A percentile compares a stretch with the other conserved stretches of the same genome.
phyloP scores from a whole-genome alignment of 495 filamentous ascomycete genomes.

The Neurospora sp. region DNA sequence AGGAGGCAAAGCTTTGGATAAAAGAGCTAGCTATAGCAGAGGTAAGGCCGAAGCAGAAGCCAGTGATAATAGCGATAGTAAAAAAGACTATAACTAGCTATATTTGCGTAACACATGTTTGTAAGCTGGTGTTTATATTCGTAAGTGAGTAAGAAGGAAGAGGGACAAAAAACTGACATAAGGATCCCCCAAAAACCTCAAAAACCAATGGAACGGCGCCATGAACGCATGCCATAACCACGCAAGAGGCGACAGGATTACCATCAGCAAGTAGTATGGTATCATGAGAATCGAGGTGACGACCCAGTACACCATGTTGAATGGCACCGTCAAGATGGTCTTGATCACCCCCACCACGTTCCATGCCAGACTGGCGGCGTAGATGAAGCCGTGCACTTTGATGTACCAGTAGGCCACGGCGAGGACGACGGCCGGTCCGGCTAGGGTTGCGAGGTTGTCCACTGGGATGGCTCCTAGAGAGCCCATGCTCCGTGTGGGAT shows the following conservation, averaged over 20 bases:
- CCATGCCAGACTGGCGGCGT: not conserved
- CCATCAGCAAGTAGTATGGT: not conserved
- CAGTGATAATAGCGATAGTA: not conserved
- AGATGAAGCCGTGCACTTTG: not conserved
- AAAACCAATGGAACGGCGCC: not conserved
- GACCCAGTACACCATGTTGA: not conserved
- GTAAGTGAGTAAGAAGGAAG: not conserved
- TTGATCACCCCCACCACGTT: not conserved
- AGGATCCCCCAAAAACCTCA: not conserved
- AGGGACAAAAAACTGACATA: not conserved
- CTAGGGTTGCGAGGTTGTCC: conserved; percentile 20
- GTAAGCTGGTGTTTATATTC: no score
- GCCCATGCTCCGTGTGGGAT: not conserved
- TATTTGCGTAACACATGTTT: not conserved
- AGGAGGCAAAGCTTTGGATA: not conserved
- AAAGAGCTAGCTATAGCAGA: not conserved
- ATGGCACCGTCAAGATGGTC: not conserved
- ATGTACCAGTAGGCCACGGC: not conserved
- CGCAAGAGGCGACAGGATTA: not conserved
- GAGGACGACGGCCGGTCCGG: conserved; percentile 11
- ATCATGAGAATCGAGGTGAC: not conserved
- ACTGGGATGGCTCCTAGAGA: not conserved
- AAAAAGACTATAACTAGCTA: not conserved
- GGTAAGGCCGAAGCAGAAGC: not conserved
- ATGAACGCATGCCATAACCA: not conserved